phyloP scores from a whole-genome alignment of 1,284 basidiomycete genomes.

The Entoloma clypeatum region DNA sequence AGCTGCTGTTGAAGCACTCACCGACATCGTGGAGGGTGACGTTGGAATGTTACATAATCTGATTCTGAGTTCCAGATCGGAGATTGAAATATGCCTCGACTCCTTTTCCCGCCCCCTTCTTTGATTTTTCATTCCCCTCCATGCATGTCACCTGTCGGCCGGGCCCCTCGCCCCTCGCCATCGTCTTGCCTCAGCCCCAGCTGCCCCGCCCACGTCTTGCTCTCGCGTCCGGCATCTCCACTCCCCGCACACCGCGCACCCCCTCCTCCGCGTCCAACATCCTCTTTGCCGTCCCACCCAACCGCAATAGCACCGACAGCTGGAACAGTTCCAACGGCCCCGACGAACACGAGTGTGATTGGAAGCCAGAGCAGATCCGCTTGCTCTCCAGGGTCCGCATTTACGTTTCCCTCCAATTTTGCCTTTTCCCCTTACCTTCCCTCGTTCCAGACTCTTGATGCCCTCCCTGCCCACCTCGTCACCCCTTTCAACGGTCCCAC shows the following conservation, averaged over 20 bases:
- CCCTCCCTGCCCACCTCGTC: slow-evolving; percentile 73
- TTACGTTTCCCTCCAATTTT: slow-evolving; percentile 13
- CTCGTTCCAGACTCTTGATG: slow-evolving; percentile 65
- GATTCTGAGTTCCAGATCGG: too few relatives aligned
- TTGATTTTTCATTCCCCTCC: slow-evolving; percentile 23
- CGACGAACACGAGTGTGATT: slow-evolving; percentile 64
- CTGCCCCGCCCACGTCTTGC: slow-evolving; percentile 42
- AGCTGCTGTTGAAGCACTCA: too few relatives aligned
- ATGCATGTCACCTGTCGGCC: slow-evolving; percentile 19
- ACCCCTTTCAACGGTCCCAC: slow-evolving; percentile 78
- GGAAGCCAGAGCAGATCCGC: slow-evolving; percentile 67
- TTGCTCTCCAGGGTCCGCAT: slow-evolving; percentile 60
- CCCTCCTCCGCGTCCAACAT: slow-evolving; percentile 39
- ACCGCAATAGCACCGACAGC: slow-evolving; percentile 73
- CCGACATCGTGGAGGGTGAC: too few relatives aligned
- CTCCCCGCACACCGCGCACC: slow-evolving; percentile 48
- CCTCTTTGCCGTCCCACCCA: slow-evolving; percentile 46
- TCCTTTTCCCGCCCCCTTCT: too few relatives aligned
- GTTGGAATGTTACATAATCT: too few relatives aligned
- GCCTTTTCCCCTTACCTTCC: slow-evolving; percentile 7
- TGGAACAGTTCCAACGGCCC: slow-evolving; percentile 77
- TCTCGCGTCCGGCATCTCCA: slow-evolving; percentile 35
- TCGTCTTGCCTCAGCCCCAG: slow-evolving; percentile 51
- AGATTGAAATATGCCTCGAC: too few relatives aligned
- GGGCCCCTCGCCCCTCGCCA: slow-evolving; percentile 44